Percentiles rank a stretch among this genome's conserved stretches.
Evolutionary conservation across 331 rosid species (phyloP).

Genomic region (Stylosanthes scabra): DNA sequence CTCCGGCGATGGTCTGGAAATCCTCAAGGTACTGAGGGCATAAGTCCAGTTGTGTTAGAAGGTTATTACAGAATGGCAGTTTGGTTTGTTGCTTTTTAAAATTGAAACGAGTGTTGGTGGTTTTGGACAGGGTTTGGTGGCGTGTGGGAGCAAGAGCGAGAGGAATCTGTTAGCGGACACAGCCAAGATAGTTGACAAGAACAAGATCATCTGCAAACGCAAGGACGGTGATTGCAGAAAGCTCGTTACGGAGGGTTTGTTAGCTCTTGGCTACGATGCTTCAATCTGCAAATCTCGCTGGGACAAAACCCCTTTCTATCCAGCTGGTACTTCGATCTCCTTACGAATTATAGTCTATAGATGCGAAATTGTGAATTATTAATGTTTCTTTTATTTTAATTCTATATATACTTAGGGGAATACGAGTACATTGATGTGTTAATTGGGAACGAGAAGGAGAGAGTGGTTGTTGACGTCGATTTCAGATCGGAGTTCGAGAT

Average conservation of each 20-base stretch:
- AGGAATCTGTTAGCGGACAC: conserved; percentile 82
- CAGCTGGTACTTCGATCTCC: conserved; percentile 58
- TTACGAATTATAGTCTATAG: no score
- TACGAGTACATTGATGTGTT: conserved; percentile 88
- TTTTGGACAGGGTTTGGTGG: conserved; percentile 64
- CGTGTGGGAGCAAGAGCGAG: conserved; percentile 66
- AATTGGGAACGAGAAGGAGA: conserved; percentile 60
- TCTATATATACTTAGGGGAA: conserved; percentile 52
- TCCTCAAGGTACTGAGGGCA: conserved; percentile 63
- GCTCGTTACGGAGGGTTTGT: conserved; percentile 56
- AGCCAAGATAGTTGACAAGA: conserved; percentile 74
- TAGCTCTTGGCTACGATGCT: conserved; percentile 79
- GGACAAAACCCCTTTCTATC: conserved; percentile 71
- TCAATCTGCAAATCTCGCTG: conserved; percentile 87
- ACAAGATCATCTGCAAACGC: conserved; percentile 64
- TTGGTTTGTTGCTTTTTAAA: background rate
- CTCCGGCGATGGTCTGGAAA: conserved; percentile 61
- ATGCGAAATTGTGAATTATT: background rate
- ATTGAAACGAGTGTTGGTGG: background rate
- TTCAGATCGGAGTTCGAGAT: conserved; percentile 92
- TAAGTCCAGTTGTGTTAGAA: no score
- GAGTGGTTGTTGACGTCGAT: conserved; percentile 73
- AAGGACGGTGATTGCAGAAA: conserved; percentile 67
- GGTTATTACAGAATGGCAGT: background rate
- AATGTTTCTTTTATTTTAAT: background rate